phyloP scores from a whole-genome alignment of 345 rosid species.

The Limnanthes douglasii region DNA sequence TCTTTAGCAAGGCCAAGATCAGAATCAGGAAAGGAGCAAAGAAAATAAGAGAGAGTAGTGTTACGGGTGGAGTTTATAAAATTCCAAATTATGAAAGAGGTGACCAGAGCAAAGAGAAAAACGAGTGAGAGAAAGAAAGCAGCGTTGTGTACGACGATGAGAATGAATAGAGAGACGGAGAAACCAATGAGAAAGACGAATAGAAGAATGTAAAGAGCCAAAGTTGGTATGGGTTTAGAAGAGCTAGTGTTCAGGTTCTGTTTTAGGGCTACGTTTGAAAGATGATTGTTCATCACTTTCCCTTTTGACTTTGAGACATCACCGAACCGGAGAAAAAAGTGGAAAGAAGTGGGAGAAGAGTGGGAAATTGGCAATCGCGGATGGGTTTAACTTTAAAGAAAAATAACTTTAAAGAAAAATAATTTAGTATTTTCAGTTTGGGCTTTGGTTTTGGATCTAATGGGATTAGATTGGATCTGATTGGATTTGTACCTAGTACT shows the following conservation, averaged over 20 bases:
- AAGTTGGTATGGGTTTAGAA: slow-evolving; percentile 20
- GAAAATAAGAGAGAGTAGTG: slow-evolving; percentile 17
- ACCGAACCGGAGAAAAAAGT: too few relatives aligned
- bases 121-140: slow-evolving; percentile 23
- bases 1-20: slow-evolving; percentile 26
- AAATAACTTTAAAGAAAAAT: too few relatives aligned
- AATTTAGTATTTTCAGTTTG: too few relatives aligned
- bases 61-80: slow-evolving; percentile 10
- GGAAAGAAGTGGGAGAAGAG: too few relatives aligned
- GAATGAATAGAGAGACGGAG: slow-evolving; percentile 23
- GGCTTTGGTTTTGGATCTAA: too few relatives aligned
- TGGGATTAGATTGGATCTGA: too few relatives aligned
- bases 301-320: not conserved
- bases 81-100: slow-evolving; percentile 30
- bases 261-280: slow-evolving; percentile 18
- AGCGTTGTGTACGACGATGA: slow-evolving; percentile 26
- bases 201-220: slow-evolving; percentile 16
- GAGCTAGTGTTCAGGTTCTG: slow-evolving; percentile 12
- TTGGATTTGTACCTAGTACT: too few relatives aligned
- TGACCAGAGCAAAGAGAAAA: slow-evolving; percentile 14
- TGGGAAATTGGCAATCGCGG: too few relatives aligned
- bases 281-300: slow-evolving; percentile 40
- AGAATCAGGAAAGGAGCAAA: slow-evolving; percentile 31
- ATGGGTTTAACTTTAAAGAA: too few relatives aligned
- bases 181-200: slow-evolving; percentile 20